phyloP scores from a whole-genome alignment of 148 eudicot species.

The Talinum fruticosum region DNA sequence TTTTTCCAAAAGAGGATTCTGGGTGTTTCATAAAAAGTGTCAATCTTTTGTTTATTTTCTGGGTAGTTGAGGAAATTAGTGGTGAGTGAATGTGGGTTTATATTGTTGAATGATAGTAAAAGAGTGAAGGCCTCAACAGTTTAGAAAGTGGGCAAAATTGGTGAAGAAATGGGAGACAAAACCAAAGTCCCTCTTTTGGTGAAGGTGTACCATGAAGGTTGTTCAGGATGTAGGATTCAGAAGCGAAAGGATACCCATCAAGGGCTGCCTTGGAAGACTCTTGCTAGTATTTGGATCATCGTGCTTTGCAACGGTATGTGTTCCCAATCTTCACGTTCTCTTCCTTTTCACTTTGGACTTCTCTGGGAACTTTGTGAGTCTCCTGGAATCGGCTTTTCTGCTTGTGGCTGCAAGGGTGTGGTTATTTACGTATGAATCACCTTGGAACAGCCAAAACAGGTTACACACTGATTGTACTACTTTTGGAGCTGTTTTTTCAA shows the following conservation, averaged over 20 bases:
- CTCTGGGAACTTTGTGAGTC: too few species aligned
- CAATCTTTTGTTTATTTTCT: neutral
- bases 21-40: neutral
- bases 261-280: slow-evolving; percentile 52
- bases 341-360: too few species aligned
- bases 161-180: slow-evolving; percentile 28
- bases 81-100: neutral
- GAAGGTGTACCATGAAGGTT: slow-evolving; percentile 49
- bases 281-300: slow-evolving; percentile 50
- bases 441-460: too few species aligned
- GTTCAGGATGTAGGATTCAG: slow-evolving; percentile 71
- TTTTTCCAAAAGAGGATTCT: too few species aligned
- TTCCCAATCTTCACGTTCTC: too few species aligned
- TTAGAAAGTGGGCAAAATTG: neutral
- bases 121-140: neutral
- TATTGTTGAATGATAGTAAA: neutral
- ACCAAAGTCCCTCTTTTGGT: slow-evolving; percentile 34
- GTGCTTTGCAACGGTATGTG: slow-evolving; percentile 42
- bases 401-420: too few species aligned
- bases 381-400: too few species aligned
- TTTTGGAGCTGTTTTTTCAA: too few species aligned
- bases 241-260: slow-evolving; percentile 37
- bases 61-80: neutral
- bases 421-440: too few species aligned
- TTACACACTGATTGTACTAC: too few species aligned